These are phyloP conservation scores for Apiosordaria backusii DNA, from an alignment of 495 filamentous ascomycete genomes.

Conservation along the genomic window DNA sequence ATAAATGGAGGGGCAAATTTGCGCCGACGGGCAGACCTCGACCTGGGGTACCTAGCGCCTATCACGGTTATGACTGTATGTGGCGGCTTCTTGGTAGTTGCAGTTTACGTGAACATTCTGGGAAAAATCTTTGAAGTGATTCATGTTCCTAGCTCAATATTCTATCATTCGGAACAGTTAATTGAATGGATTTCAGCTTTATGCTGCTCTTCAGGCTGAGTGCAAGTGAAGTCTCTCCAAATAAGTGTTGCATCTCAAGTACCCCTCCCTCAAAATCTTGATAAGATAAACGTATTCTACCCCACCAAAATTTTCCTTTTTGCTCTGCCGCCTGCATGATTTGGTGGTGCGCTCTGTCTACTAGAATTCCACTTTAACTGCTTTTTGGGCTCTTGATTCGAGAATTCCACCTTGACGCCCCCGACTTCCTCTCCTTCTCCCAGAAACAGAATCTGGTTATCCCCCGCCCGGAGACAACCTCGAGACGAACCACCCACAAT, in stretches of 20 bases:
- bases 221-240: not conserved
- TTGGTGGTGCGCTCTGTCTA: slow-evolving; percentile 9
- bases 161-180: not conserved
- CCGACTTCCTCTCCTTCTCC: not conserved
- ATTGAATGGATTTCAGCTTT: not conserved
- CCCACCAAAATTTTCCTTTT: slow-evolving; percentile 45
- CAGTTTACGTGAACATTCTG: not conserved
- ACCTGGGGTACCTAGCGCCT: not conserved
- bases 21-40: slow-evolving; percentile 5
- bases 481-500: not conserved
- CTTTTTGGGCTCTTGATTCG: not conserved
- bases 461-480: not conserved
- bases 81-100: not conserved
- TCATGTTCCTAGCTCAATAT: not conserved
- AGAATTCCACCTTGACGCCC: not conserved
- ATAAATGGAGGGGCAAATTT: slow-evolving; percentile 49
- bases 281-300: slow-evolving; percentile 36
- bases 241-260: not conserved
- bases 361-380: not conserved
- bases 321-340: slow-evolving; percentile 9
- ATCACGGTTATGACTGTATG: not conserved
- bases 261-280: not conserved
- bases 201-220: not conserved
- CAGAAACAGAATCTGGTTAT: not conserved
- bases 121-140: not conserved